These are phyloP conservation scores for Suillus spraguei DNA, from an alignment of 768 basidiomycete genomes.

Conservation along the genomic window DNA sequence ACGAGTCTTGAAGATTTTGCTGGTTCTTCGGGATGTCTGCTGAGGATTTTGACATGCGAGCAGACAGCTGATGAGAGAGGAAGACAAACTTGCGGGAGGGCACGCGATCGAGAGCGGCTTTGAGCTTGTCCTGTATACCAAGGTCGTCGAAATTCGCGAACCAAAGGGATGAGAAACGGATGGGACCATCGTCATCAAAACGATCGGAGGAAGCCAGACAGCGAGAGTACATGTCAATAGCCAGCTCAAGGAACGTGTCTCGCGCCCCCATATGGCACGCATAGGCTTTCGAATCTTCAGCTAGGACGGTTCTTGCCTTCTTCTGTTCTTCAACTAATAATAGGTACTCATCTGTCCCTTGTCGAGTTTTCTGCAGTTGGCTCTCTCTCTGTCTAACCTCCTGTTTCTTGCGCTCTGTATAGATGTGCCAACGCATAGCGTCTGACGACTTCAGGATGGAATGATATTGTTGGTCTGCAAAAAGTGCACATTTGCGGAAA, in stretches of 20 bases:
- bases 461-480: conserved; percentile 88
- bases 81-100: conserved; percentile 91
- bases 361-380: conserved; percentile 30
- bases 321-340: conserved; percentile 40
- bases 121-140: conserved; percentile 45
- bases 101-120: conserved; percentile 53
- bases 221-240: conserved; percentile 84
- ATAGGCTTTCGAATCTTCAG: conserved; percentile 53
- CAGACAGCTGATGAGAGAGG: conserved; percentile 91
- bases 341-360: conserved; percentile 20
- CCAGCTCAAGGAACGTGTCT: conserved; percentile 66
- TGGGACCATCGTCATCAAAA: conserved; percentile 76
- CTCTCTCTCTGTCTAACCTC: conserved; percentile 63
- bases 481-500: conserved; percentile 82
- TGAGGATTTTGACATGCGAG: conserved; percentile 65
- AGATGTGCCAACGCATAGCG: conserved; percentile 65
- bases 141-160: conserved; percentile 78
- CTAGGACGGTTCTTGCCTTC: conserved; percentile 50
- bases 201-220: conserved; percentile 70
- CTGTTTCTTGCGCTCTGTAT: conserved; percentile 68
- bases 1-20: conserved; percentile 63
- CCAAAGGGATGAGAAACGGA: conserved; percentile 91
- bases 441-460: conserved; percentile 70
- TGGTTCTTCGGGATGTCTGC: conserved; percentile 46
- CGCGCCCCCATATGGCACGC: conserved; percentile 45